Conservation (phyloP, 176 grass and related monocot species). For the Cocos nucifera region DNA sequence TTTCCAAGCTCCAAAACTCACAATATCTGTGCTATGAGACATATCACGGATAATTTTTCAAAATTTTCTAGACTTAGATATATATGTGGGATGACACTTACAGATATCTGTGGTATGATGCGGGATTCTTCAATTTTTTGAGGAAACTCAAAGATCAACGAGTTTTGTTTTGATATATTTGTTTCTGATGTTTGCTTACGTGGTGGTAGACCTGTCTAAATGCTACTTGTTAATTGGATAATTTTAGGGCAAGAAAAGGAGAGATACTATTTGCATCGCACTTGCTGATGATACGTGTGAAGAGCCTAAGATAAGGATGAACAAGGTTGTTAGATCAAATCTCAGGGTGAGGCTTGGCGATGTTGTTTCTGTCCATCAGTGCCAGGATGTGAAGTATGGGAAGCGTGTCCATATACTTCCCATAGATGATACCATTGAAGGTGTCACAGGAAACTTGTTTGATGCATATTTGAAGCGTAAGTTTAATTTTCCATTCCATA, state of each 20-base stretch:
- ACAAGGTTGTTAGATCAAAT: slow-evolving; percentile 3
- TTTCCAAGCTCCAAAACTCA: no score
- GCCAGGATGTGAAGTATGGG: slow-evolving; percentile 6
- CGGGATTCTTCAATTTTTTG: no score
- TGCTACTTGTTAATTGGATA: neutral
- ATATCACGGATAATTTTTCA: no score
- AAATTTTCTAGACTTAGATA: no score
- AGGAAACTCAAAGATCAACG: no score
- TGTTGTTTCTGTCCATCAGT: slow-evolving; percentile 3
- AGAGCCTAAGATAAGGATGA: slow-evolving; percentile 8
- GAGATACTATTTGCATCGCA: slow-evolving; percentile 2
- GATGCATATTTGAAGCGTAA: slow-evolving; percentile 10
- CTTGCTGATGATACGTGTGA: slow-evolving; percentile 10
- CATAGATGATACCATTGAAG: slow-evolving; percentile 9
- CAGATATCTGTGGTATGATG: no score
- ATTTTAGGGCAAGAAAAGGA: slow-evolving; percentile 1
- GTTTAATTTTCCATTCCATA: neutral
- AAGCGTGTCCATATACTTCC: slow-evolving; percentile 7
- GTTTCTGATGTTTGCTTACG: no score
- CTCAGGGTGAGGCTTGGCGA: slow-evolving; percentile 1
- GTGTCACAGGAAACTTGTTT: slow-evolving; percentile 5
- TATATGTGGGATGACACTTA: no score
- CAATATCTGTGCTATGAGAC: no score
- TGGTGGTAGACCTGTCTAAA: no score
- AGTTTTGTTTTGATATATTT: no score